Conservation (phyloP, 192 early-diverging fungal species). For the Entophlyctis luteolus region DNA sequence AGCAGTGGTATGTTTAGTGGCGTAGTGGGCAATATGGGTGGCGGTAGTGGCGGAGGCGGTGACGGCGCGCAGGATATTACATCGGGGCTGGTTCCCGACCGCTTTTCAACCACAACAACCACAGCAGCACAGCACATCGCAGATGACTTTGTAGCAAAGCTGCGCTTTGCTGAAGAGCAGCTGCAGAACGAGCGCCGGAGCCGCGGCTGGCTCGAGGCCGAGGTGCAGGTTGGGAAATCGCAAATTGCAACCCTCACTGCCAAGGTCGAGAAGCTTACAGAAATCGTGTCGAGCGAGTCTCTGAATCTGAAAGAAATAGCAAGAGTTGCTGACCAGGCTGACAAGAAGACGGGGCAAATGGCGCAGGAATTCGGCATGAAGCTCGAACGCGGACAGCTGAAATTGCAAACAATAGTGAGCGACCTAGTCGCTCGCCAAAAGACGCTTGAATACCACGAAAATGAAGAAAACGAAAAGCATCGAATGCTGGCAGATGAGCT, state of each 20-base stretch:
- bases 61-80: no score
- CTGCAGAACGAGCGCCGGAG: slow-evolving; percentile 32
- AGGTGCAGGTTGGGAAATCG: slow-evolving; percentile 34
- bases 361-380: slow-evolving; percentile 16
- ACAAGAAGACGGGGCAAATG: slow-evolving; percentile 13
- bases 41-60: no score
- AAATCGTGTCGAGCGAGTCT: background rate
- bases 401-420: slow-evolving; percentile 23
- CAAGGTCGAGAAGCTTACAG: slow-evolving; percentile 31
- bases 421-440: slow-evolving; percentile 31
- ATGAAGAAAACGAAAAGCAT: slow-evolving; percentile 23
- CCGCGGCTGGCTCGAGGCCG: slow-evolving; percentile 36
- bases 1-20: no score
- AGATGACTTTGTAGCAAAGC: slow-evolving; percentile 19
- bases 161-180: slow-evolving; percentile 30
- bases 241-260: slow-evolving; percentile 33
- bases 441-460: slow-evolving; percentile 11
- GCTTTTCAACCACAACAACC: background rate
- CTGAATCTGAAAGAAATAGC: slow-evolving; percentile 5
- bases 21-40: no score
- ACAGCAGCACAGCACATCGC: background rate
- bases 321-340: slow-evolving; percentile 15
- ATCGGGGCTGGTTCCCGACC: no score
- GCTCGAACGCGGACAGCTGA: slow-evolving; percentile 17
- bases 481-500: slow-evolving; percentile 26